These are phyloP conservation scores for Tillandsia fasciculata DNA, from an alignment of 176 grass and related monocot genomes.

Conservation along the genomic window DNA sequence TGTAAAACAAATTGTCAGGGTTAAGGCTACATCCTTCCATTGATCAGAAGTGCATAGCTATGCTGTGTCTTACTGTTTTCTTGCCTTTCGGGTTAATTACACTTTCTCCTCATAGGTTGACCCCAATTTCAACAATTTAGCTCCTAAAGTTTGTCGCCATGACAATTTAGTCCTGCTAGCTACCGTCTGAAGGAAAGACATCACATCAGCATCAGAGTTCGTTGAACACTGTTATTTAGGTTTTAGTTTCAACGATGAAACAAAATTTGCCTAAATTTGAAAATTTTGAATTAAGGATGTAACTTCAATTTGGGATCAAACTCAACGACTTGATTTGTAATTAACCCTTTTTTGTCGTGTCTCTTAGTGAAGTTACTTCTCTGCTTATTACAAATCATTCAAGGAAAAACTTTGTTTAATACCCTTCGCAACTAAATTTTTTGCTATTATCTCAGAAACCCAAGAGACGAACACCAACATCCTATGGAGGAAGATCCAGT, in stretches of 20 bases:
- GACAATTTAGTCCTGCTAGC: too few relatives aligned
- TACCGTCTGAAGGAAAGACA: too few relatives aligned
- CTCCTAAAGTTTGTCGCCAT: too few relatives aligned
- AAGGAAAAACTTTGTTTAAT: background rate
- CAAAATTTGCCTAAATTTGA: too few relatives aligned
- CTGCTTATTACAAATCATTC: background rate
- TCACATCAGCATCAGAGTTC: background rate
- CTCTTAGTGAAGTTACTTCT: background rate
- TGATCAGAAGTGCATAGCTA: background rate
- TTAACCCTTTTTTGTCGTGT: background rate
- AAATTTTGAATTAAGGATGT: too few relatives aligned
- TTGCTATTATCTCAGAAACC: slow-evolving; percentile 47
- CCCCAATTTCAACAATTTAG: too few relatives aligned
- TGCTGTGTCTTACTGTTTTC: background rate
- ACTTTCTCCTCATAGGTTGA: too few relatives aligned
- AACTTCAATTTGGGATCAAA: too few relatives aligned
- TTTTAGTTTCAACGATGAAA: too few relatives aligned
- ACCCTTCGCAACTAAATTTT: background rate
- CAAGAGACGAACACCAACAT: slow-evolving; percentile 60
- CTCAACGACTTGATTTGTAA: background rate
- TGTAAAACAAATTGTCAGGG: background rate
- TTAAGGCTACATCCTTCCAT: background rate
- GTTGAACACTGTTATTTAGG: too few relatives aligned
- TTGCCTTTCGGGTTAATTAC: too few relatives aligned
- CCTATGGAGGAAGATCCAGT: slow-evolving; percentile 70